phyloP scores from a whole-genome alignment of 495 filamentous ascomycete species.

The Aspergillus sclerotioniger region DNA sequence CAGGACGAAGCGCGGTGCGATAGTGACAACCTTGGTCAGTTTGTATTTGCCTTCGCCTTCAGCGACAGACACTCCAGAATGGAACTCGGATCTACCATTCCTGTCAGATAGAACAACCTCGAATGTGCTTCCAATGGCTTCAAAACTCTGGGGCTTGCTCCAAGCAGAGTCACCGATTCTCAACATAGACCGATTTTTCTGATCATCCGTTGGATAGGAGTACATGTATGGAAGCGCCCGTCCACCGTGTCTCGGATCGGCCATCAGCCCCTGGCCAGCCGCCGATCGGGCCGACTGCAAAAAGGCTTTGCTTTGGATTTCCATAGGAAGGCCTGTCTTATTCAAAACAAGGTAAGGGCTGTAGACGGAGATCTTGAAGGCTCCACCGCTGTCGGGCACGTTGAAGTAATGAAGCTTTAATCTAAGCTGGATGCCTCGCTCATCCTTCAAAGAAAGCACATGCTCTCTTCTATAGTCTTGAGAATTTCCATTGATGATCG shows the following conservation, averaged over 20 bases:
- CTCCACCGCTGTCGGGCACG: slow-evolving; percentile 88
- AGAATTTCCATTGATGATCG: slow-evolving; percentile 87
- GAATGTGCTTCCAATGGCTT: slow-evolving; percentile 91
- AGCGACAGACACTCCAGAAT: slow-evolving; percentile 81
- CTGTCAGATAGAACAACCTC: slow-evolving; percentile 78
- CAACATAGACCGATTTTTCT: slow-evolving; percentile 80
- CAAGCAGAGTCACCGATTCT: slow-evolving; percentile 86
- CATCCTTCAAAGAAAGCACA: slow-evolving; percentile 76
- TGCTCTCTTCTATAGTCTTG: slow-evolving; percentile 87
- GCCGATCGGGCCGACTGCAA: slow-evolving; percentile 77
- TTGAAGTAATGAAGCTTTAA: slow-evolving; percentile 91
- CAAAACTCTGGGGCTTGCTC: slow-evolving; percentile 97
- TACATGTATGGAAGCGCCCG: slow-evolving; percentile 92
- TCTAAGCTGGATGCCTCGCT: slow-evolving; percentile 70
- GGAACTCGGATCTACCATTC: slow-evolving; percentile 73
- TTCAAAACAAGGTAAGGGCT: slow-evolving; percentile 93
- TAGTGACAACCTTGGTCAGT: slow-evolving; percentile 86
- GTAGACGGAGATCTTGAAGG: slow-evolving; percentile 92
- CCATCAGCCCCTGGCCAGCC: slow-evolving; percentile 68
- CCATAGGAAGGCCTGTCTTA: slow-evolving; percentile 86
- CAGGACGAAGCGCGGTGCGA: slow-evolving; percentile 90
- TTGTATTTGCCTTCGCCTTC: slow-evolving; percentile 98
- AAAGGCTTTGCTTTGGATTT: slow-evolving; percentile 85
- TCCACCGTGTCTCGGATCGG: slow-evolving; percentile 47
- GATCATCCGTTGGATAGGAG: slow-evolving; percentile 81